Evolutionary conservation across 148 eudicot species (phyloP), one percentile per base, ranked within the genome.

Genomic region (Diospyros lotus): DNA sequence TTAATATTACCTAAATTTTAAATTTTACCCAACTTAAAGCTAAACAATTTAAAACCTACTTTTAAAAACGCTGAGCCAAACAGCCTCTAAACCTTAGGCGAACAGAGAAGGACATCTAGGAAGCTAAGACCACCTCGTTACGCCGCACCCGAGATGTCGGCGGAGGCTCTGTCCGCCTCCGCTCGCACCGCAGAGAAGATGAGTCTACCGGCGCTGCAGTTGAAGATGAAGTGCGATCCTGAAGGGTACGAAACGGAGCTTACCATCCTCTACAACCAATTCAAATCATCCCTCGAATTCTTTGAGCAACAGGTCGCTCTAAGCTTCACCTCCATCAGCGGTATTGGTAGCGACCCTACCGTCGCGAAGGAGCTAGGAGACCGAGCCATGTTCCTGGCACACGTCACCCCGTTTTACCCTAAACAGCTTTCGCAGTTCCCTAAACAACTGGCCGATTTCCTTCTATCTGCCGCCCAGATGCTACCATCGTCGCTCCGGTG

Each of bases 151-250:
- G 78, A 76, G 39, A 50, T 56, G 40, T 59, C 73, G 2, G 68
- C 90, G 69, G 90, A 87, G 1, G 61, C 89, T 17, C 77, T 89
- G 28, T 64, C 91, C 6, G 92, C 98, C 28, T 77, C 97, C 14
- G 91, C 94, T 0, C 84, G 81, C 0, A 58, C 87, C 3, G 65
- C 97, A 11, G 91, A 82, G 66, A 89, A 80, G 74, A 77, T 82
- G 4, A 86, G 88, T 80, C 93, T 95, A 2, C 86, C 93, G 11
- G 43, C 80, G 0, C 88, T 95, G 8, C 98, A 92, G 64, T 90
- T 97, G 0, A 95, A 92, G 71, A 95, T 95, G 98, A 95, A 95
- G 74, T 75, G 82, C 78, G 98, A 95, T 51, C 94, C 98, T 0
- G 96, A 89, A 72, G 90, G 97, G 38, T 95, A 95, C 75, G 77